phyloP scores from a whole-genome alignment of 768 basidiomycete species.

The Kondoa subrosea region DNA sequence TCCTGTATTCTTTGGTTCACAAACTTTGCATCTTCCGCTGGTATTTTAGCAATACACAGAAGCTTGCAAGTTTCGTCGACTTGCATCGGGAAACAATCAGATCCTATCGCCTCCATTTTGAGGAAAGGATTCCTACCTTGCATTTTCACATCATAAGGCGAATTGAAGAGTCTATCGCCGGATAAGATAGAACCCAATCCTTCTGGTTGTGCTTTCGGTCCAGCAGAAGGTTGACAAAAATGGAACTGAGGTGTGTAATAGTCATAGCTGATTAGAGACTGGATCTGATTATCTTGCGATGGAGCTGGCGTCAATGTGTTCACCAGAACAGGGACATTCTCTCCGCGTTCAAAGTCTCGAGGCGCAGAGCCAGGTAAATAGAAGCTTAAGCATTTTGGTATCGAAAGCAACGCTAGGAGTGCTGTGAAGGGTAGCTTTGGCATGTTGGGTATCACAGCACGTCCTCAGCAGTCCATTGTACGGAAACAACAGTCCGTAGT shows the following conservation, averaged over 20 bases:
- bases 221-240: conserved; percentile 66
- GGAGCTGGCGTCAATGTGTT: conserved; percentile 1
- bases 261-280: conserved; percentile 40
- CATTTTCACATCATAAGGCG: conserved; percentile 58
- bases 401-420: conserved; percentile 2
- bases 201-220: conserved; percentile 35
- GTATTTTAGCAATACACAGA: conserved; percentile 45
- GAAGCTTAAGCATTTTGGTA: conserved; percentile 41
- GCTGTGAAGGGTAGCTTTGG: too few species aligned
- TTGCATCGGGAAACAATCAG: not conserved
- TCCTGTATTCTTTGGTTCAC: conserved; percentile 81
- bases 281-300: not conserved
- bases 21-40: conserved; percentile 60
- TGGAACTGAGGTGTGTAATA: conserved; percentile 75
- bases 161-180: conserved; percentile 61
- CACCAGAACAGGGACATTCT: conserved; percentile 46
- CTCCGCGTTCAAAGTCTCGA: conserved; percentile 55
- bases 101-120: not conserved
- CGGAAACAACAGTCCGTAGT: too few species aligned
- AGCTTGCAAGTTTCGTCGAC: conserved; percentile 45
- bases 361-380: conserved; percentile 82
- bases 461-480: too few species aligned
- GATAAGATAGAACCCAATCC: conserved; percentile 85
- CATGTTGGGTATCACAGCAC: too few species aligned
- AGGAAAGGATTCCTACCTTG: too few species aligned